These are phyloP conservation scores for Fusarium sp. DNA, from an alignment of 2,329 filamentous ascomycete species.

Conservation along the genomic window DNA sequence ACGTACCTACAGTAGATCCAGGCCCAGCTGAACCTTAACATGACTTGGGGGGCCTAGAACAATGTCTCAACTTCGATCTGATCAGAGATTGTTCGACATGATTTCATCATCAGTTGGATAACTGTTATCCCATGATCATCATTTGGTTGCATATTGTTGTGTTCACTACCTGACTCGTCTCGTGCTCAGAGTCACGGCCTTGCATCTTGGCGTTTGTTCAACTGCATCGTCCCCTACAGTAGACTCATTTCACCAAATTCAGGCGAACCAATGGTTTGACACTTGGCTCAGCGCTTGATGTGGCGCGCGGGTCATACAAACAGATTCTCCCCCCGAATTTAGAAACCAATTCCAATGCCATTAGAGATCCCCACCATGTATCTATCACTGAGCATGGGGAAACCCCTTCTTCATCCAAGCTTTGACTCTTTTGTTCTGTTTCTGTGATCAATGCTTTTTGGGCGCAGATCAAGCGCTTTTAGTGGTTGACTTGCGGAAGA, in stretches of 20 bases:
- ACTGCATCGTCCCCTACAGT: not conserved
- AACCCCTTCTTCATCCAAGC: not conserved
- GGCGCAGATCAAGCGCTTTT: not conserved
- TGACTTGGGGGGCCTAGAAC: not conserved
- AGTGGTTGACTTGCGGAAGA: not conserved
- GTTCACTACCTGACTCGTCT: slow-evolving; percentile 20
- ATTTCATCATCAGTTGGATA: not conserved
- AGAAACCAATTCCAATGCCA: slow-evolving; percentile 1
- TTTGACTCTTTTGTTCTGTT: not conserved
- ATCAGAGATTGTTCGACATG: not conserved
- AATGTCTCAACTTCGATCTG: not conserved
- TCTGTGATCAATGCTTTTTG: not conserved
- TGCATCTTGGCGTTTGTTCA: slow-evolving; percentile 20
- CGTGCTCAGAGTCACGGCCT: not conserved
- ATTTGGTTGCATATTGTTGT: not conserved
- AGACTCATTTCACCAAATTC: slow-evolving; percentile 31
- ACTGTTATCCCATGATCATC: not conserved
- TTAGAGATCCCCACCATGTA: not conserved
- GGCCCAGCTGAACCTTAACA: not conserved
- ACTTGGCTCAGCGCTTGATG: slow-evolving; percentile 16
- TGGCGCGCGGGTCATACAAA: slow-evolving; percentile 34
- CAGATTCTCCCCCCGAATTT: slow-evolving; percentile 1
- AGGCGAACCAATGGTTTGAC: slow-evolving; percentile 33
- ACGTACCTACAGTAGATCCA: slow-evolving; percentile 5
- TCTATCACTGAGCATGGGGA: not conserved